Evolutionary conservation across 2,329 filamentous ascomycete genomes (phyloP).

Genomic region (Cordyceps fumosorosea): DNA sequence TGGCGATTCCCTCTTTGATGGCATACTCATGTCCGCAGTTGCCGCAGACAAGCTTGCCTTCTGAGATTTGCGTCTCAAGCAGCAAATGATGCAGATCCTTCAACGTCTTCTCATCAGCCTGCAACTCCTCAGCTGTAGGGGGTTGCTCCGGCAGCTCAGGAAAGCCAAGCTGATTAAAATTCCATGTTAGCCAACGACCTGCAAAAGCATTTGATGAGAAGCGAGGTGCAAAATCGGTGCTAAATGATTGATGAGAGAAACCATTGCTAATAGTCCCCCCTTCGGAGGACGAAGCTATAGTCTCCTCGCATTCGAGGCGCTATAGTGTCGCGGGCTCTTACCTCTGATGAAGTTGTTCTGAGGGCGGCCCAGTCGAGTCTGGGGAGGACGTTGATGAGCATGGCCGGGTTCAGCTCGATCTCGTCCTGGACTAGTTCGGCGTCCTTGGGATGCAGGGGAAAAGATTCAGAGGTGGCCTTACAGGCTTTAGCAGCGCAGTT

Average conservation of each 20-base stretch:
- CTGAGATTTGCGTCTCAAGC: constrained; percentile 81
- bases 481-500: constrained; percentile 94
- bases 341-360: constrained; percentile 68
- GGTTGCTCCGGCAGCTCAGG: constrained; percentile 61
- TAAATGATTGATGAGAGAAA: background rate
- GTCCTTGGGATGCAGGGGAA: constrained; percentile 87
- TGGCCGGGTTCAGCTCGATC: constrained; percentile 70
- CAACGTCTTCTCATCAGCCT: constrained; percentile 61
- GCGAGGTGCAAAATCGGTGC: background rate
- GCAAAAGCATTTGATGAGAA: background rate
- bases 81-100: constrained; percentile 75
- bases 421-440: constrained; percentile 87
- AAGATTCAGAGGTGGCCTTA: constrained; percentile 72
- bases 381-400: constrained; percentile 79
- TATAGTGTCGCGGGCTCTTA: constrained; percentile 31
- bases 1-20: constrained; percentile 92
- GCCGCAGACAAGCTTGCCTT: constrained; percentile 84
- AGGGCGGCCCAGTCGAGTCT: constrained; percentile 85
- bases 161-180: constrained; percentile 61
- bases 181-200: background rate
- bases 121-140: constrained; percentile 55
- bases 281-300: background rate
- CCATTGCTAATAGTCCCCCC: background rate
- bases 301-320: background rate
- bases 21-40: constrained; percentile 92